These are phyloP conservation scores for Solanum sparsipilum DNA, from an alignment of 257 asterid genomes.

Conservation along the genomic window DNA sequence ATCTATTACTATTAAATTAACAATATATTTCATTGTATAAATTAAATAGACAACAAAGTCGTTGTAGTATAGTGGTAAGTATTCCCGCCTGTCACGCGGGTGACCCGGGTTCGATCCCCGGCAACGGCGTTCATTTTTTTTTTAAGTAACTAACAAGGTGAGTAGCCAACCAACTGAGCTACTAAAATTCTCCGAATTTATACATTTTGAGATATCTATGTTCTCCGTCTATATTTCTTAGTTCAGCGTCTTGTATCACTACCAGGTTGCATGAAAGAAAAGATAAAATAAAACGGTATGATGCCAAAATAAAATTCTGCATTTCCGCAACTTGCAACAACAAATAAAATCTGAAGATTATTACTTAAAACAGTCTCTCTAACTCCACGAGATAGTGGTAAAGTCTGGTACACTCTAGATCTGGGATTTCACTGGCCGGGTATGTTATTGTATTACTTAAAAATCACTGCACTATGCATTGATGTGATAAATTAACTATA, in stretches of 20 bases:
- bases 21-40: fast-evolving
- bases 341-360: neutral
- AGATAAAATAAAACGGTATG: neutral
- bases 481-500: neutral
- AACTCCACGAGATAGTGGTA: no score
- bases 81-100: constrained; percentile 98
- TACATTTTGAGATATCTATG: no score
- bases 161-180: no score
- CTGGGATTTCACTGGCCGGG: no score
- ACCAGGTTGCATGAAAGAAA: neutral
- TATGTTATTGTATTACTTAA: neutral
- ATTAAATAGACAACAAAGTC: neutral
- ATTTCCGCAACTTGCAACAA: neutral
- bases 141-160: no score
- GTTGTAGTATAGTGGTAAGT: constrained; percentile 61
- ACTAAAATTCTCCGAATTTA: no score
- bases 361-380: neutral
- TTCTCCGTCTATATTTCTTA: neutral
- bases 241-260: neutral
- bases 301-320: neutral
- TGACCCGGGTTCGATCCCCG: constrained; percentile 98
- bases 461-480: neutral
- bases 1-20: neutral
- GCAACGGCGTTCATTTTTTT: constrained; percentile 33
- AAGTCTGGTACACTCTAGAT: no score